Evolutionary conservation across 2,329 filamentous ascomycete species (phyloP), one percentile per base, ranked within the genome.

Genomic region (Penicillium frequentans): DNA sequence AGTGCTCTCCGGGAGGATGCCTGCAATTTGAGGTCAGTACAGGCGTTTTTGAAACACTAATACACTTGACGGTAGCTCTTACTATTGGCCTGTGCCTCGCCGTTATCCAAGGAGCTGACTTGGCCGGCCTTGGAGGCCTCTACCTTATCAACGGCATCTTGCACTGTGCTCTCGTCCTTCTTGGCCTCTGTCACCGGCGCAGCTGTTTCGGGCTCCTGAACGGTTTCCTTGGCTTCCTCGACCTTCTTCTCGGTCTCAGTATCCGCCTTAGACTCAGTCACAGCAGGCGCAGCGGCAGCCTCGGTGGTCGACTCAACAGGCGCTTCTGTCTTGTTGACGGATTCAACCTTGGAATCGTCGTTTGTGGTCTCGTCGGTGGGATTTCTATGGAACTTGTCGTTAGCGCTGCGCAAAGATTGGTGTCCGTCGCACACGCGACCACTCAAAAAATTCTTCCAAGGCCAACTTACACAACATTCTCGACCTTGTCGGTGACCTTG

Each of bases 401-500:
- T 35, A 60, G 60, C 37, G 21, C 26, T 42, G 52, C 48, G 35
- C 49, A 47, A 46, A 35, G 47, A 27, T 33, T 23, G 16, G n/a
- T 39, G 35, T 1, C 35, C n/a, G 35, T 11, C 37, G 45, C 24
- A 29, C 61, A 63, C 58, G 58, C 55, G 58, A 61, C 51, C 64
- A 57, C 46, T 24, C n/a, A 39, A 54, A n/a, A 47, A 54, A 42
- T 35, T 45, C 51, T 55, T 39, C n/a, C 35, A 19, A 26, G 24
- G 29, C 4, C 8, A n/a, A 71, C 71, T 70, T 65, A 76, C 74
- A 70, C 60, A 42, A 70, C 56, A 47, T 65, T 63, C 56, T 72
- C 72, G 21, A 68, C 59, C 43, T 55, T 48, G 5, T 71, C 69
- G 43, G 52, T 55, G 50, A 59, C 61, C 59, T 68, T 69, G 62